A percentile compares a stretch with the other conserved stretches of the same genome.
phyloP scores from a whole-genome alignment of 78 protist genomes.

The Chrysochromulina parva region DNA sequence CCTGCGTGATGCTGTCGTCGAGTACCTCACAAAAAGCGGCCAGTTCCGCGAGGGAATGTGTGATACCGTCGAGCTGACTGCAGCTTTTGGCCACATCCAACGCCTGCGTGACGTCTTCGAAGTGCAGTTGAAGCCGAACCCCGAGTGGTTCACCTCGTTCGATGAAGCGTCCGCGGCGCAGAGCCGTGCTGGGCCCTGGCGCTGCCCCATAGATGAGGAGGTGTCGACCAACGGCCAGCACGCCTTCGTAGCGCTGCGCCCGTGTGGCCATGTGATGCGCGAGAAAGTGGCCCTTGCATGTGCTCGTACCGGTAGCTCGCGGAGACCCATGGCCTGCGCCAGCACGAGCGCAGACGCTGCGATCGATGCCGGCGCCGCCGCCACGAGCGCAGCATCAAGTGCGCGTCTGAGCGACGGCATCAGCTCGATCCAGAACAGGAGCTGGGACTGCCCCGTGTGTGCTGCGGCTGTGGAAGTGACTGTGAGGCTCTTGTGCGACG shows the following conservation, averaged over 20 bases:
- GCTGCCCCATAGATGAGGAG: not conserved
- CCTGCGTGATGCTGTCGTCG: not conserved
- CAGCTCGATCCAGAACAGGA: not conserved
- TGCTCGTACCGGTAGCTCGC: not conserved
- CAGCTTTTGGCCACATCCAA: not conserved
- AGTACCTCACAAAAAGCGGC: not conserved
- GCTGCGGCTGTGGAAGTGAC: not conserved
- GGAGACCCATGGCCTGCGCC: not conserved
- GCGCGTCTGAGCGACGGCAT: not conserved
- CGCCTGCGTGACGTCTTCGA: not conserved
- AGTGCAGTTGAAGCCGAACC: not conserved
- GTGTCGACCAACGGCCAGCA: not conserved
- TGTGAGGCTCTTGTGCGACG: not conserved
- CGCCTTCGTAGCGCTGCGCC: not conserved
- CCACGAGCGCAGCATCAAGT: not conserved
- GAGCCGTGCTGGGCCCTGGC: not conserved
- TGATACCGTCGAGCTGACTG: not conserved
- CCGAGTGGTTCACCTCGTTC: not conserved
- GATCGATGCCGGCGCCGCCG: not conserved
- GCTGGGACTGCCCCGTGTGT: not conserved
- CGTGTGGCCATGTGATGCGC: conserved; percentile 3
- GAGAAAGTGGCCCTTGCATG: not conserved
- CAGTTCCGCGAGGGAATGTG: not conserved
- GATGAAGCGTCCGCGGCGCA: not conserved
- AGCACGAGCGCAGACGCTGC: not conserved